A percentile compares a stretch with the other conserved stretches of the same genome.
Conservation (phyloP, 2,329 filamentous ascomycete species). For the Ophiostoma australiae region DNA sequence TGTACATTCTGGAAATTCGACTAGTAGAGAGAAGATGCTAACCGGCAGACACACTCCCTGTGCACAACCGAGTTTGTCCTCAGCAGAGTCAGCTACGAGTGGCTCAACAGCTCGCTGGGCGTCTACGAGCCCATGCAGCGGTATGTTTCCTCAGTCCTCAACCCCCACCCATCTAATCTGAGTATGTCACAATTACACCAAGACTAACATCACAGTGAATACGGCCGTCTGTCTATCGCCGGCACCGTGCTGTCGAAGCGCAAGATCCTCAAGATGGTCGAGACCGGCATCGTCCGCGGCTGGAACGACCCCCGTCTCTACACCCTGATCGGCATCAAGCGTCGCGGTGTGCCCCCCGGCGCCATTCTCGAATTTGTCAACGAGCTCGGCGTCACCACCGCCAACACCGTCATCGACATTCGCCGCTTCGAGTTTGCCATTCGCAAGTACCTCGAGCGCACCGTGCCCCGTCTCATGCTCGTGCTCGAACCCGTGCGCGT, state of each 20-base stretch:
- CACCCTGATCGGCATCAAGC: constrained; percentile 76
- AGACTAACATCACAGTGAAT: constrained; percentile 51
- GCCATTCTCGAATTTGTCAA: constrained; percentile 87
- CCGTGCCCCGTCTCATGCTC: constrained; percentile 83
- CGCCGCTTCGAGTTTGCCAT: constrained; percentile 80
- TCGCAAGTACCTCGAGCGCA: constrained; percentile 78
- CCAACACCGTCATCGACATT: constrained; percentile 72
- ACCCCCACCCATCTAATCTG: too few species aligned
- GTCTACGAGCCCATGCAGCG: constrained; percentile 92
- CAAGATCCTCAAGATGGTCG: constrained; percentile 73
- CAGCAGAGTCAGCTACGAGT: constrained; percentile 72
- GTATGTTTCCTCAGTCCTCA: neutral
- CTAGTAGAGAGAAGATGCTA: neutral
- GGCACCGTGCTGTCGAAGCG: constrained; percentile 87
- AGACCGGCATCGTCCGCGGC: constrained; percentile 67
- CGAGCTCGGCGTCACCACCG: constrained; percentile 85
- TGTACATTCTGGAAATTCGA: neutral
- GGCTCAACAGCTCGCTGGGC: constrained; percentile 71
- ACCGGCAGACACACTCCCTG: constrained; percentile 38
- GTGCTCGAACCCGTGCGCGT: constrained; percentile 81
- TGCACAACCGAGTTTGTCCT: constrained; percentile 75
- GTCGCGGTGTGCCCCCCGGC: constrained; percentile 80
- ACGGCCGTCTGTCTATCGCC: constrained; percentile 62
- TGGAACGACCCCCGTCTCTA: constrained; percentile 92
- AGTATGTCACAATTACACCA: constrained; percentile 37